phyloP scores from a whole-genome alignment of 176 grass and related monocot genomes.

The Alloteropsis semialata region DNA sequence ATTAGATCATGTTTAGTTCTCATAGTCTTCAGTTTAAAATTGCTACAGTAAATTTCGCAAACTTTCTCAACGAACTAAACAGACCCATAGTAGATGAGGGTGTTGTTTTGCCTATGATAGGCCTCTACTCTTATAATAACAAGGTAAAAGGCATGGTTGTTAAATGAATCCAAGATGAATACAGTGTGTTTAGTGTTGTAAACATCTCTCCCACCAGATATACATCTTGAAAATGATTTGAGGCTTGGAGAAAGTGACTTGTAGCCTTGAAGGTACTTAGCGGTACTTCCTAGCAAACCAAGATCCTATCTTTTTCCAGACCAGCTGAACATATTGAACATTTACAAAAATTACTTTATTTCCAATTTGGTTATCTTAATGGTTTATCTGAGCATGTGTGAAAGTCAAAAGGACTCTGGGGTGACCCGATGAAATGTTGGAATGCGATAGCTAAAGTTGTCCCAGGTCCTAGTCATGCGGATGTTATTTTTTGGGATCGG shows the following conservation, averaged over 20 bases:
- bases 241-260: too few species aligned
- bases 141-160: conserved; percentile 51
- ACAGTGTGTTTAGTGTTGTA: background rate
- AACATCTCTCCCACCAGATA: background rate
- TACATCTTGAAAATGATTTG: background rate
- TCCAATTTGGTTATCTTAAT: background rate
- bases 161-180: background rate
- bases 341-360: background rate
- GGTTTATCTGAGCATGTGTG: background rate
- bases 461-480: background rate
- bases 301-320: background rate
- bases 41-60: too few species aligned
- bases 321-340: background rate
- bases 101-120: conserved; percentile 53
- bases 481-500: background rate
- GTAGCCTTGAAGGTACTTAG: background rate
- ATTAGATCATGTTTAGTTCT: too few species aligned
- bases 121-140: conserved; percentile 75
- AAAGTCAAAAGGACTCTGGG: background rate
- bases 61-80: too few species aligned
- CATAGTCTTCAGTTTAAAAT: too few species aligned
- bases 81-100: too few species aligned
- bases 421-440: background rate
- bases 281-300: background rate
- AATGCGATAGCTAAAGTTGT: background rate